These are phyloP conservation scores for Candida buenavistaensis DNA, from an alignment of 1,139 yeast species.

Conservation along the genomic window DNA sequence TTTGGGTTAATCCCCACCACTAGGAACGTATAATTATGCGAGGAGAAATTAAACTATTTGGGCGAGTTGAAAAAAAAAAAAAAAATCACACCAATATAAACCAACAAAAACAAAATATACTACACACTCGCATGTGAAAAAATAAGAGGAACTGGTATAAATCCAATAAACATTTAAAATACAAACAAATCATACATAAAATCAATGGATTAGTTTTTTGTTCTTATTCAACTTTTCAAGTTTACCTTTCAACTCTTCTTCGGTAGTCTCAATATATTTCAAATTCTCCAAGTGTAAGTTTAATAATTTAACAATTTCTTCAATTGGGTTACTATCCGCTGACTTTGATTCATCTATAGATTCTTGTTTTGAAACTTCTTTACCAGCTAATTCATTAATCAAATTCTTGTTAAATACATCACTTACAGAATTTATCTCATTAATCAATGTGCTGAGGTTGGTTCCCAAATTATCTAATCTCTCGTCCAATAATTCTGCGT, in stretches of 20 bases:
- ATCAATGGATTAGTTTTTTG: conserved; percentile 13
- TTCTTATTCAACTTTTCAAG: conserved; percentile 36
- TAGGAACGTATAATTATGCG: no score
- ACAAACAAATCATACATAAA: not conserved
- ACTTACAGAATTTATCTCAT: conserved; percentile 85
- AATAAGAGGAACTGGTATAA: no score
- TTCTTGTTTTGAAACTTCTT: conserved; percentile 18
- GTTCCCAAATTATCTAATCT: conserved; percentile 76
- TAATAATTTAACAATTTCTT: conserved; percentile 73
- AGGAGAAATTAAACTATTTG: no score
- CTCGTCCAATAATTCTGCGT: conserved; percentile 85
- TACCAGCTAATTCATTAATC: conserved; percentile 28
- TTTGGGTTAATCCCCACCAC: no score
- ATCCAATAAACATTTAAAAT: not conserved
- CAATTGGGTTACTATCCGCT: conserved; percentile 47
- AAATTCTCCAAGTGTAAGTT: conserved; percentile 89
- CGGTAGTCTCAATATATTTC: conserved; percentile 79
- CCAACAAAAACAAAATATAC: no score
- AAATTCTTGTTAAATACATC: conserved; percentile 70
- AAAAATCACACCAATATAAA: not conserved
- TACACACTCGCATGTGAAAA: no score
- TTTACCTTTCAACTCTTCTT: conserved; percentile 67
- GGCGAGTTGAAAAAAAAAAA: not conserved
- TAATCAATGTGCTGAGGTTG: conserved; percentile 72
- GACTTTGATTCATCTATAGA: conserved; percentile 7